phyloP scores from a whole-genome alignment of 768 basidiomycete species.

The Boletus insuetus region DNA sequence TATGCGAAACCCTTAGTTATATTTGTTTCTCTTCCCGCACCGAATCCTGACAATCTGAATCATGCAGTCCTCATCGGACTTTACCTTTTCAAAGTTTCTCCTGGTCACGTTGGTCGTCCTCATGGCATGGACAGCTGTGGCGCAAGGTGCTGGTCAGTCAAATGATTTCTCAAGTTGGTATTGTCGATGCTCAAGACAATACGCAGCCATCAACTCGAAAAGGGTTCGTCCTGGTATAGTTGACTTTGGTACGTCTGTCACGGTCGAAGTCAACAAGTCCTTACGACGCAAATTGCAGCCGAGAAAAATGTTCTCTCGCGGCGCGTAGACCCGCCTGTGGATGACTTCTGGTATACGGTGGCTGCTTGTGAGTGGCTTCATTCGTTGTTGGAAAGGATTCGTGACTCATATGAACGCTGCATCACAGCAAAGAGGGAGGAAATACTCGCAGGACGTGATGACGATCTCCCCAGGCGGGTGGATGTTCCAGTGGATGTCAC shows the following conservation, averaged over 20 bases:
- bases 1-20: neutral
- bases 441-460: neutral
- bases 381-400: neutral
- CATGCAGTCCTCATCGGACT: conserved; percentile 6
- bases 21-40: neutral
- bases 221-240: neutral
- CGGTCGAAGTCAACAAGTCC: neutral
- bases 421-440: neutral
- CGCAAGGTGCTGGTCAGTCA: conserved; percentile 12
- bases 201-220: neutral
- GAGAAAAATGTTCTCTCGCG: neutral
- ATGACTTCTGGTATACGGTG: neutral
- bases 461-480: neutral
- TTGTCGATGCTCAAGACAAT: neutral
- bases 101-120: neutral
- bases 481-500: neutral
- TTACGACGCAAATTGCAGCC: neutral
- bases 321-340: neutral
- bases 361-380: neutral
- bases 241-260: neutral
- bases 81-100: neutral
- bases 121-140: conserved; percentile 4
- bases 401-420: neutral
- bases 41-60: neutral
- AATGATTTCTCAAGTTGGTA: neutral